These are phyloP conservation scores for Irpex sp. DNA, from an alignment of 1,284 basidiomycete genomes.

Conservation along the genomic window DNA sequence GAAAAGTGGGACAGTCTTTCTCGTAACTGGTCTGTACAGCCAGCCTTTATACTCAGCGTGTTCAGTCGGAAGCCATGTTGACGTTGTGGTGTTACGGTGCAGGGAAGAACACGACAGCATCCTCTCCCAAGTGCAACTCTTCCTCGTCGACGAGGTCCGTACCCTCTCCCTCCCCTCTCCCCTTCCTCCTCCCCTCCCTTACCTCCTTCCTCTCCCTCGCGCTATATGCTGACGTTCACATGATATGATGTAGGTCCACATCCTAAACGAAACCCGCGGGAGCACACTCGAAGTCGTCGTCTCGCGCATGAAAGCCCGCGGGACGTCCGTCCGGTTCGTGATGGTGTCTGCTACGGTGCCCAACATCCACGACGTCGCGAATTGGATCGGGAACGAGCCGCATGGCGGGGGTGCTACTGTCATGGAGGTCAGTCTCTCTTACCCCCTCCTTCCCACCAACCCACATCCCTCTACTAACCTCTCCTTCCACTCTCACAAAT, in stretches of 20 bases:
- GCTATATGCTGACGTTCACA: neutral
- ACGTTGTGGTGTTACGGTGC: neutral
- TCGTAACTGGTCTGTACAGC: slow-evolving; percentile 62
- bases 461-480: too few relatives aligned
- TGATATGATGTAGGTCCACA: slow-evolving; percentile 65
- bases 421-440: slow-evolving; percentile 51
- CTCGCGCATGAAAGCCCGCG: slow-evolving; percentile 83
- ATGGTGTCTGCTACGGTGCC: slow-evolving; percentile 93
- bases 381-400: slow-evolving; percentile 70
- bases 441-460: too few relatives aligned
- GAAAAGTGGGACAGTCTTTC: slow-evolving; percentile 96
- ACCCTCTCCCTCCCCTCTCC: neutral
- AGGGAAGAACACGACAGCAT: slow-evolving; percentile 65
- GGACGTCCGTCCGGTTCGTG: slow-evolving; percentile 71
- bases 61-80: too few relatives aligned
- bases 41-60: too few relatives aligned
- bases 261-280: slow-evolving; percentile 84
- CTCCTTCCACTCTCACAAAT: too few relatives aligned
- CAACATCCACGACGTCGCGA: slow-evolving; percentile 86
- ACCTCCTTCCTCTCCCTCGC: too few relatives aligned
- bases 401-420: slow-evolving; percentile 50
- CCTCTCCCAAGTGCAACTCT: slow-evolving; percentile 65
- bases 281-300: slow-evolving; percentile 91
- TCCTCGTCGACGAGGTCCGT: slow-evolving; percentile 87
- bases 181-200: too few relatives aligned